Evolutionary conservation across 805 yeast species (phyloP), one percentile per base, ranked within the genome.

Genomic region (Spathaspora passalidarum): DNA sequence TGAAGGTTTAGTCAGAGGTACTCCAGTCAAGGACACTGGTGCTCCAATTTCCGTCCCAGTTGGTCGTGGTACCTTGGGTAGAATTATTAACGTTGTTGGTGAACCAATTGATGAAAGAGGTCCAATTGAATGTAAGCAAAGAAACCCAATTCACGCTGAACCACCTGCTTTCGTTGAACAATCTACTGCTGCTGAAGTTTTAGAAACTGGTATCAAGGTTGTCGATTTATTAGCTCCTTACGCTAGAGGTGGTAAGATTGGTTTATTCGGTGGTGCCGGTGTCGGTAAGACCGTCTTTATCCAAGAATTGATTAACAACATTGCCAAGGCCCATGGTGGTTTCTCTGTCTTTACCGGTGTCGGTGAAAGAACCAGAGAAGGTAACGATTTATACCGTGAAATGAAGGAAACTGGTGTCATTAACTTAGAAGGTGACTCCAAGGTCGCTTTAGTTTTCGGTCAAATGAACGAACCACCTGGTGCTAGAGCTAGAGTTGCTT

Each of bases 211-310:
- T 89, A 92, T 92, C 75, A 92, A 92, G 84, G 99, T 92, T 76
- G 99, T 92, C 79, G 99, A 92, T 75, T 82, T 92, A 71, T 84
- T 92, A 61, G 99, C 99, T 63, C 99, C 99, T 63, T 92, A 92
- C 82, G 98, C 99, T 72, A 90, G 97, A 88, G 99, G 99, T 88
- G 99, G 99, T 88, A 92, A 92, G 86, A 92, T 92, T 89, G 99
- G 99, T 86, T 85, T 92, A 71, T 92, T 92, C 87, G 99, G 99
- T 82, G 99, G 99, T 92, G 99, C 99, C 76, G 99, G 99, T 92
- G 99, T 92, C 88, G 99, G 99, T 80, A 92, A 92, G 80, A 92
- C 99, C 76, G 99, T 92, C 56, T 92, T 92, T 80, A 92, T 92
- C 79, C 99, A 92, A 83, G 99, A 92, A 81, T 84, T 92, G 81